Percentiles rank a stretch among this genome's conserved stretches.
phyloP scores from a whole-genome alignment of 2,329 filamentous ascomycete genomes.

The Aspergillus tubingensis region DNA sequence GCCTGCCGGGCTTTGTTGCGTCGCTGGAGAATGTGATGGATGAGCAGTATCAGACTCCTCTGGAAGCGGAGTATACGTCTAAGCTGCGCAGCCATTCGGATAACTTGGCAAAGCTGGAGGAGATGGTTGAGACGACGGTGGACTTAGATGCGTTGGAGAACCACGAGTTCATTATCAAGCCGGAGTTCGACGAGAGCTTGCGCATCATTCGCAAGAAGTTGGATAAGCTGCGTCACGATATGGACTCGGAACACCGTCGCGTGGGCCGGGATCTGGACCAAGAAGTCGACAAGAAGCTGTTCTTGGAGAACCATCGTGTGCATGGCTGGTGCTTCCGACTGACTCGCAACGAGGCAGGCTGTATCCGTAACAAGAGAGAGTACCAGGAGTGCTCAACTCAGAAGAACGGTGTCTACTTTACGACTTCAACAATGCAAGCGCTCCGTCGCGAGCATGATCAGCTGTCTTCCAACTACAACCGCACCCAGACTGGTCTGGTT shows the following conservation, averaged over 20 bases:
- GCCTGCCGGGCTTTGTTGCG: constrained; percentile 83
- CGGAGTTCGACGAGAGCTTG: constrained; percentile 90
- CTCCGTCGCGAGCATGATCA: constrained; percentile 91
- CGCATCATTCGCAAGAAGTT: constrained; percentile 88
- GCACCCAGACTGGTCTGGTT: constrained; percentile 87
- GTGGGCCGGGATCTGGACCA: constrained; percentile 81
- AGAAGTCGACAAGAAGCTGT: constrained; percentile 97
- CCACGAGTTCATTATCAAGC: constrained; percentile 98
- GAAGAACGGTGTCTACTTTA: constrained; percentile 99
- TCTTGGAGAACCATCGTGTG: constrained; percentile 92
- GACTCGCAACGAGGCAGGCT: constrained; percentile 84
- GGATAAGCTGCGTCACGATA: constrained; percentile 78
- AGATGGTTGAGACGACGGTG: constrained; percentile 98
- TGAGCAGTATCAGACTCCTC: constrained; percentile 81
- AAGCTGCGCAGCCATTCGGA: constrained; percentile 77
- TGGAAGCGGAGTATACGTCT: constrained; percentile 83
- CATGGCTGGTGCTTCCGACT: constrained; percentile 97
- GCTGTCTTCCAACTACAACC: constrained; percentile 89
- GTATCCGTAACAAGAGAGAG: constrained; percentile 84
- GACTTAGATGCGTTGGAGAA: constrained; percentile 93
- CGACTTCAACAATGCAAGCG: constrained; percentile 76
- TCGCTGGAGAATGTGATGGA: constrained; percentile 95
- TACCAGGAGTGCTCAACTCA: constrained; percentile 97
- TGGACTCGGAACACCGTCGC: constrained; percentile 76
- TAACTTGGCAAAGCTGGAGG: constrained; percentile 80